Evolutionary conservation across 129 eudicot species (phyloP), one percentile per base, ranked within the genome.

Genomic region (Solidago caesia): DNA sequence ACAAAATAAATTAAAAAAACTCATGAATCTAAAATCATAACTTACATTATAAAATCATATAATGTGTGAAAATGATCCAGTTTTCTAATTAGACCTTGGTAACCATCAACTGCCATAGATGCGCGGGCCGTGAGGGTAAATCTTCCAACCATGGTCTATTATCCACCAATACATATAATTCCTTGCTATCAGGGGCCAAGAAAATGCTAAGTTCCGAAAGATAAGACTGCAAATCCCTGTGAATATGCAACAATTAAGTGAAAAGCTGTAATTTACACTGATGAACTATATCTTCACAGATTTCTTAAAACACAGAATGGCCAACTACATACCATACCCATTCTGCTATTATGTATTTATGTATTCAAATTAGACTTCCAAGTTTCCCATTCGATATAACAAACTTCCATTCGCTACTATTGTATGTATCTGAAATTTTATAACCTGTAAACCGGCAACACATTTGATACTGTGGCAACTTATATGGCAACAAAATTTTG

Each of bases 211-310:
- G 96, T 72, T 90, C 91, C 67, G 98, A 94, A 80, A 94, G 98
- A 77, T 94, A 94, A 49, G 98, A 88, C 86, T 94, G 98, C 84
- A 94, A 81, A 72, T 94, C 98, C 84, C 98, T 92, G 89, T 72
- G 56, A 73, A 48, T 14, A 14, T 6, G 65, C 15, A 71, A 71
- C 10, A 13, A 63, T 66, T 33, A 79, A 16, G 61, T 46, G 11
- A 4, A 45, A 44, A 44, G 47, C 12, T 39, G 21, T 66, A 16
- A 75, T 13, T 64, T 7, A 64, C 71, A 53, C 13, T 41, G 27
- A 69, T 29, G 45, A 56, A 56, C 11, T 15, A 56, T 16, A 56
- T 15, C 27, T 16, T 27, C 21, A 56, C 29, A 56, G 39, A 33
- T 56, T 27, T n/a, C 27, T 56, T 16, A 15, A 5, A 33, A 33